Base-by-base conservation (phyloP, 495 filamentous ascomycete genomes). In the Penicillium pancosmium region DNA sequence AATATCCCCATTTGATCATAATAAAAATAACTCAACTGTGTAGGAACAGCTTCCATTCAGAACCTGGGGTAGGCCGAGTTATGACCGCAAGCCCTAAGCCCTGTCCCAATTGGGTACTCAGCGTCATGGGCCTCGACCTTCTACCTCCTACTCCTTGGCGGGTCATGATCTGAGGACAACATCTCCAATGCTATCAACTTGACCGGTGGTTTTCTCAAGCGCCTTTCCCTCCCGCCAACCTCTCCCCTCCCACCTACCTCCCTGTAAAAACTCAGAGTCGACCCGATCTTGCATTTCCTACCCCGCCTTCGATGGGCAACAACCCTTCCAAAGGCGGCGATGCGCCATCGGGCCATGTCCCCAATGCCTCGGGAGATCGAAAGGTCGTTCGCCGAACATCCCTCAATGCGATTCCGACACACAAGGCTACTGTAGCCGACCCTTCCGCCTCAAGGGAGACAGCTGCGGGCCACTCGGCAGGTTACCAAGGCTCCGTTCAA, bases 311-410 rank as follows among this genome's bases (percentile, higher is more conserved):
- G 57, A 80, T 80, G 78, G 78, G 78, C 59, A 80, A 80, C 68
- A 80, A 74, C 67, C 78, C 78, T 68, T 80, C 78, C 54, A 80
- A 80, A 66, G 70, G 75, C 65, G 72, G 70, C 63, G 75, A 77
- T 47, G 65, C 57, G 55, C 70, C 70, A 56, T 57, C 69, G 35
- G 64, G 56, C 57, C 66, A 74, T 53, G 44, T 65, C 40, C 63
- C 63, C 50, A 63, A 60, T 50, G 63, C 70, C 25, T 25, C 66
- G 18, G 52, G 59, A 36, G 77, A 80, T 25, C 72, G 66, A 54
- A 78, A 70, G 52, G 71, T 79, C 15, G 62, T 68, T 62, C 73
- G 76, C 49, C 71, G 76, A 41, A 66, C 72, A 19, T 78, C 78
- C 19, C 60, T 74, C 60, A 73, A 78, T 66, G 66, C 77, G 11